A percentile compares a stretch with the other conserved stretches of the same genome.
Conservation (phyloP, 148 eudicot genomes). For the Cornus suecica region DNA sequence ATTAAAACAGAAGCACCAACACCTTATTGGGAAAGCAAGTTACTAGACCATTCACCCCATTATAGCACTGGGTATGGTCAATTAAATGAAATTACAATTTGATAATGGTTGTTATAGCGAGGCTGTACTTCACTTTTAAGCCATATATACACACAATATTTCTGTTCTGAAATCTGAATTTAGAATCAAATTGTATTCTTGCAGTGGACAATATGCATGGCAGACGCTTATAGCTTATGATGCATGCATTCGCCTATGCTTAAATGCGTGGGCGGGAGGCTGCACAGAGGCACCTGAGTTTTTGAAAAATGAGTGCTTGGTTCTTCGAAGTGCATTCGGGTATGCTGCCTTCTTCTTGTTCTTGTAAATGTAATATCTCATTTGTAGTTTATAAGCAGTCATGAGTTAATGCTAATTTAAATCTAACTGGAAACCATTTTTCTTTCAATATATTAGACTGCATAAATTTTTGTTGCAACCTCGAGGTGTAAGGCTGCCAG, state of each 20-base stretch:
- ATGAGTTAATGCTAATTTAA: not conserved
- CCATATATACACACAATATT: not conserved
- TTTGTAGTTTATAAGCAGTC: not conserved
- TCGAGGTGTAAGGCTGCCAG: slow-evolving; percentile 40
- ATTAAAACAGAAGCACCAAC: slow-evolving; percentile 24
- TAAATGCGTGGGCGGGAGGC: slow-evolving; percentile 78
- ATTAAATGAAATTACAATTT: too few relatives aligned
- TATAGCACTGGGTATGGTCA: slow-evolving; percentile 50
- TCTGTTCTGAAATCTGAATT: not conserved
- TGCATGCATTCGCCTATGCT: slow-evolving; percentile 79
- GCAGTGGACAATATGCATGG: slow-evolving; percentile 80
- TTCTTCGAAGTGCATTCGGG: slow-evolving; percentile 85
- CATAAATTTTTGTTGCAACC: slow-evolving; percentile 73
- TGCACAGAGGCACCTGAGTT: slow-evolving; percentile 83
- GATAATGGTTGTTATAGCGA: not conserved
- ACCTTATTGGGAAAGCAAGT: slow-evolving; percentile 24
- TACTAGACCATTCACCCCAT: slow-evolving; percentile 29
- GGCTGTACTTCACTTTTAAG: not conserved
- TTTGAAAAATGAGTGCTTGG: slow-evolving; percentile 65
- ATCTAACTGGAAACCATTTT: not conserved
- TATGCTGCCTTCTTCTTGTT: slow-evolving; percentile 25
- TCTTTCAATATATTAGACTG: slow-evolving; percentile 36
- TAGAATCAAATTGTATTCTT: slow-evolving; percentile 2
- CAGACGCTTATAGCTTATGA: slow-evolving; percentile 80
- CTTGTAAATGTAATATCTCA: not conserved